Conservation (phyloP, 2,329 filamentous ascomycete genomes). For the Verticillium nubilum region DNA sequence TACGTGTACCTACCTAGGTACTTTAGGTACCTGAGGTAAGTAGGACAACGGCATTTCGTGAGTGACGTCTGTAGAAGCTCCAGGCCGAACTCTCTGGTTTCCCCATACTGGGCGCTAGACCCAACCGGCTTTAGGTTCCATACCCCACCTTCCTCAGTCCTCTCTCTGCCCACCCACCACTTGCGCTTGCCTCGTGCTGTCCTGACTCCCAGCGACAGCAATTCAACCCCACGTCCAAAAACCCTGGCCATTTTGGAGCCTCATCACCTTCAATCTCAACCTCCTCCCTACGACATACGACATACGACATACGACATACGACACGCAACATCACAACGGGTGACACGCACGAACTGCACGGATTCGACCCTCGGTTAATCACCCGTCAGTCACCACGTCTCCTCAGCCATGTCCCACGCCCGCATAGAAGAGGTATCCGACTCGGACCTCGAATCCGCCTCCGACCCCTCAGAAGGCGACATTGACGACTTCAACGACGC, state of each 20-base stretch:
- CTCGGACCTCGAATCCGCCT: constrained; percentile 58
- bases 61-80: too few relatives aligned
- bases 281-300: constrained; percentile 6
- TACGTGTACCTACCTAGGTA: too few relatives aligned
- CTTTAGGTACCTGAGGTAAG: too few relatives aligned
- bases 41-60: too few relatives aligned
- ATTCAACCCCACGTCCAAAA: not conserved
- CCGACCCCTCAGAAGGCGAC: constrained; percentile 84
- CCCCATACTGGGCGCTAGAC: not conserved
- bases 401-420: constrained; percentile 67
- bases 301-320: constrained; percentile 1
- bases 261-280: constrained; percentile 8
- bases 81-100: too few relatives aligned
- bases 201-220: not conserved
- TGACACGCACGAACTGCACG: too few relatives aligned
- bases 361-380: too few relatives aligned
- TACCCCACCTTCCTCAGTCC: not conserved
- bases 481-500: constrained; percentile 59
- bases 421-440: constrained; percentile 91
- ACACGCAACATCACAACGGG: too few relatives aligned
- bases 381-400: too few relatives aligned
- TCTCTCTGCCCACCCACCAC: not conserved
- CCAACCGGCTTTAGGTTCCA: not conserved
- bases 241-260: constrained; percentile 1
- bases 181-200: not conserved